Evolutionary conservation across 305 asterid species (phyloP), one percentile per base, ranked within the genome.

Genomic region (Andrographis paniculata): DNA sequence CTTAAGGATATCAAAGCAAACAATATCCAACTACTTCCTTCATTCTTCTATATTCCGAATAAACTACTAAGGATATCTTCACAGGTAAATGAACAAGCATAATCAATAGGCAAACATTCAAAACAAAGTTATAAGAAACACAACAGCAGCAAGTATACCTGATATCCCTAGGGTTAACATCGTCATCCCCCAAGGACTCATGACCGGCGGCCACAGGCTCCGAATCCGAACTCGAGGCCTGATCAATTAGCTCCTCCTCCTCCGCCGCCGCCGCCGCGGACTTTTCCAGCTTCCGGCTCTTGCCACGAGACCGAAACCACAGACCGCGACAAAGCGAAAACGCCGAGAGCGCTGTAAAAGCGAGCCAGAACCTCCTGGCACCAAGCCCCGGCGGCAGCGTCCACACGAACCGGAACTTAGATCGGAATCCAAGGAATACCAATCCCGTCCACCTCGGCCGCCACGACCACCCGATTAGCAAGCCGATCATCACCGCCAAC

Each of bases 401-500:
- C 99, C 95, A 91, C 14, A 67, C 24, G 42, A 80, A 73, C 31
- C 94, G 80, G 70, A 83, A 62, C 67, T 80, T 91, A 4, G 96
- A 83, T 57, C 95, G 80, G 65, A 86, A 60, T 0, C 95, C 96
- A 10, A 91, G 77, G 53, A 75, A 83, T 11, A 91, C 64, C 58
- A 91, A 60, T 0, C 99, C 92, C 42, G 89, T 77, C 96, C 95
- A 86, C 54, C 93, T 65, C 14, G 96, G 94, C 61, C 84, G 63
- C 99, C 96, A 91, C 4, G 94, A 76, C 99, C 99, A 91, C 1
- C 99, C 99, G 77, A 91, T 86, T 45, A 78, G 0, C 41, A 91
- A 60, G 18, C 99, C 99, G 56, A 91, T 78, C 95, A 80, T 86
- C 47, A 91, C 82, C 48, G 99, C 96, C 39, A 81, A 77, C 99